phyloP scores from a whole-genome alignment of 805 yeast species.

The Hanseniaspora jakobsenii region DNA sequence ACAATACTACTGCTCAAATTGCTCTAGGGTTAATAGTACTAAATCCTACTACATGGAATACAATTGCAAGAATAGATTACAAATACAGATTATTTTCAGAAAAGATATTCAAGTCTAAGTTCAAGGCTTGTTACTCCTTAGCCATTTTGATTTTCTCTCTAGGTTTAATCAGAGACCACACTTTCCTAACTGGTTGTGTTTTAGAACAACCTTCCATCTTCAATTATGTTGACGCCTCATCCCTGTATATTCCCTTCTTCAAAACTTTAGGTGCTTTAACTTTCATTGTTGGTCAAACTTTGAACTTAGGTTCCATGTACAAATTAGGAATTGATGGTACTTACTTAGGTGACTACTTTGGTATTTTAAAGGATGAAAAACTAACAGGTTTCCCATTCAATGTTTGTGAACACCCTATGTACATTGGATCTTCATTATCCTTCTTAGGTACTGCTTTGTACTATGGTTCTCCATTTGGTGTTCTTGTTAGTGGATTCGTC shows the following conservation, averaged over 20 bases:
- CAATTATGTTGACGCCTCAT: constrained; percentile 32
- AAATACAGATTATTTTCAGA: constrained; percentile 57
- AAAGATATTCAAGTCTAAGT: constrained; percentile 55
- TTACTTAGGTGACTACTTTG: constrained; percentile 93
- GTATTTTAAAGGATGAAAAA: constrained; percentile 80
- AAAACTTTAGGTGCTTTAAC: constrained; percentile 41
- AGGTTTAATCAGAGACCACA: constrained; percentile 70
- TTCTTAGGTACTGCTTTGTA: constrained; percentile 84
- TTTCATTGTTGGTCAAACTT: constrained; percentile 61
- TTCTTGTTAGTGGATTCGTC: constrained; percentile 60
- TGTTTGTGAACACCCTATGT: constrained; percentile 89
- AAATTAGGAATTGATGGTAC: constrained; percentile 92
- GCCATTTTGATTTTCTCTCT: constrained; percentile 75
- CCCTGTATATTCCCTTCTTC: constrained; percentile 22
- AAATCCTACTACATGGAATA: constrained; percentile 94
- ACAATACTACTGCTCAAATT: constrained; percentile 25
- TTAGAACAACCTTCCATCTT: constrained; percentile 53
- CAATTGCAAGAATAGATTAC: constrained; percentile 80
- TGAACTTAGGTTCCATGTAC: constrained; percentile 80
- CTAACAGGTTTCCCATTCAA: constrained; percentile 91
- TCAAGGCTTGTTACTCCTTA: constrained; percentile 69
- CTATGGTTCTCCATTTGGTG: constrained; percentile 83
- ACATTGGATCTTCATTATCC: constrained; percentile 78
- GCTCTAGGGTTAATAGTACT: constrained; percentile 63
- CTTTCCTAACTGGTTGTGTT: constrained; percentile 57